Evolutionary conservation across 1,139 yeast species (phyloP).

Genomic region (Sugiyamaella pinicola): DNA sequence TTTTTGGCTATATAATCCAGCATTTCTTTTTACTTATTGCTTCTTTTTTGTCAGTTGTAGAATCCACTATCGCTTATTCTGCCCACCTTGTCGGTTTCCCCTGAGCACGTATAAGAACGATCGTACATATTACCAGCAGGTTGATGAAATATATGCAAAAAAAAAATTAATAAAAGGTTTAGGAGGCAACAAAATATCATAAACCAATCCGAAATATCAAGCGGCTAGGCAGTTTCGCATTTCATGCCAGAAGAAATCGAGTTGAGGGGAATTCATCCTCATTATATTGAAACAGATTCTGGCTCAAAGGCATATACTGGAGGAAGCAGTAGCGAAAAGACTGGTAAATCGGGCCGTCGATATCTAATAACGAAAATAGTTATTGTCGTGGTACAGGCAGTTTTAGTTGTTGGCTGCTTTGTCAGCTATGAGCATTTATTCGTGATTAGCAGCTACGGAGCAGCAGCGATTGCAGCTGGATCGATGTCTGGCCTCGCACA

Average conservation of each 20-base stretch:
- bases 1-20: no score
- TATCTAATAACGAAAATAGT: conserved; percentile 13
- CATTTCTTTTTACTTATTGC: no score
- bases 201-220: not conserved
- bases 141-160: not conserved
- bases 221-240: not conserved
- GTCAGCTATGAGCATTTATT: conserved; percentile 34
- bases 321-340: not conserved
- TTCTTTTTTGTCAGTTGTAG: no score
- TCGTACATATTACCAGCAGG: no score
- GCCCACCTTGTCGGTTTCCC: no score
- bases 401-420: conserved; percentile 23
- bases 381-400: conserved; percentile 23
- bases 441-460: conserved; percentile 36
- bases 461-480: conserved; percentile 42
- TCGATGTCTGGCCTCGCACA: conserved; percentile 42
- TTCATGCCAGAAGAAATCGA: conserved; percentile 15
- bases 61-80: no score
- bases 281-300: not conserved
- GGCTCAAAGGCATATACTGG: not conserved
- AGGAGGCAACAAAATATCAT: not conserved
- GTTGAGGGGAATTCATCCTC: conserved; percentile 8
- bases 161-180: no score
- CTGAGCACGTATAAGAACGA: no score
- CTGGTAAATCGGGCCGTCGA: not conserved